Percentiles rank a stretch among this genome's conserved stretches.
Conservation (phyloP, 768 basidiomycete genomes). For the Pisolithus marmoratus region DNA sequence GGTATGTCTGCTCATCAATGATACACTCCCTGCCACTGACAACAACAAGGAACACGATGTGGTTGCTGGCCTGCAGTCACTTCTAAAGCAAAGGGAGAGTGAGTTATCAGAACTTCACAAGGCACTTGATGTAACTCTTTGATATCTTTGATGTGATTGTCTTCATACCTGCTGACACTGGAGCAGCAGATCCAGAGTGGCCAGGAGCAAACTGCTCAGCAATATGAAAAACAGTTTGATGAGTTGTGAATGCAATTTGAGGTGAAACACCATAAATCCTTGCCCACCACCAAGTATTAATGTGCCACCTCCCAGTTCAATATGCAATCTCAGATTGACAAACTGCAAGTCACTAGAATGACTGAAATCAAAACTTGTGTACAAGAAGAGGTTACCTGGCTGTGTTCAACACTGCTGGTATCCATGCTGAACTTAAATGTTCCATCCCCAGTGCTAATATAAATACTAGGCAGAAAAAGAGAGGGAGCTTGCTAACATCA, state of each 20-base stretch:
- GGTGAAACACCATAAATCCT: not conserved
- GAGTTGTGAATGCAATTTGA: not conserved
- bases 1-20: not conserved
- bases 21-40: not conserved
- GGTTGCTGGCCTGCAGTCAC: not conserved
- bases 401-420: not conserved
- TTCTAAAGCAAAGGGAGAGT: no score
- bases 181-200: not conserved
- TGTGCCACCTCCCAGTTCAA: not conserved
- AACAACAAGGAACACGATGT: not conserved
- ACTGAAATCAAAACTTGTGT: not conserved
- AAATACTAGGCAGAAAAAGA: slow-evolving; percentile 4
- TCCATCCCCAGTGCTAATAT: not conserved
- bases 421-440: not conserved
- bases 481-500: slow-evolving; percentile 7
- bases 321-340: no score
- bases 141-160: no score
- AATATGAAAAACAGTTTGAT: not conserved
- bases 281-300: not conserved
- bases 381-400: not conserved
- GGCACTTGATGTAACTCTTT: no score
- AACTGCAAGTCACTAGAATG: not conserved
- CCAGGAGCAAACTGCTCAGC: not conserved
- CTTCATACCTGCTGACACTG: no score
- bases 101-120: no score